Conservation (phyloP, 176 grass and related monocot species). For the Otatea glauca region DNA sequence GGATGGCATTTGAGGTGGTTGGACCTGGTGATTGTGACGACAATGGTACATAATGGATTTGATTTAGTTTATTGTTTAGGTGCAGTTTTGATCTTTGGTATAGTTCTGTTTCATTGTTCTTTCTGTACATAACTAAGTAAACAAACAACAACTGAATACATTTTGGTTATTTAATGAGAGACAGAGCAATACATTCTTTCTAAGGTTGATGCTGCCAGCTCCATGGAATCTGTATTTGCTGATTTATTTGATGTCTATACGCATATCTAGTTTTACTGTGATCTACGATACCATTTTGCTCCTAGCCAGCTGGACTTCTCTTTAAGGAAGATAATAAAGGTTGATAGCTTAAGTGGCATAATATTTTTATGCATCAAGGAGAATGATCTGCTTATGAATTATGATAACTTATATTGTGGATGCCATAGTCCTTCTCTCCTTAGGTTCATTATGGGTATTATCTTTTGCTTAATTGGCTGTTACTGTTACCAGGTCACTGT, state of each 20-base stretch:
- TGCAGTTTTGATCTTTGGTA: not conserved
- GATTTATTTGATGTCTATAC: constrained; percentile 14
- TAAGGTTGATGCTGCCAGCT: not conserved
- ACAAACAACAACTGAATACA: not conserved
- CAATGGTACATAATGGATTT: not conserved
- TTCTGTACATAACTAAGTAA: not conserved
- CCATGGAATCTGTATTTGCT: not conserved
- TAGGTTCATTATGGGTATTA: constrained; percentile 19
- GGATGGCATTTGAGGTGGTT: not conserved
- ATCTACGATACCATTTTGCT: not conserved
- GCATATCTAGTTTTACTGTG: not conserved
- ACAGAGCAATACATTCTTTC: not conserved
- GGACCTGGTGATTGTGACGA: not conserved
- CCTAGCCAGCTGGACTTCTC: not conserved
- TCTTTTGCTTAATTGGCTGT: constrained; percentile 29
- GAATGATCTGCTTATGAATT: not conserved
- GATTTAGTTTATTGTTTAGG: not conserved
- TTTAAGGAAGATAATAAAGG: not conserved
- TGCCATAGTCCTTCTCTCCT: not conserved
- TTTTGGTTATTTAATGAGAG: not conserved
- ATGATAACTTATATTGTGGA: constrained; percentile 12
- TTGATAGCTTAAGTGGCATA: not conserved
- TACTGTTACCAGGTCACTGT: constrained; percentile 79
- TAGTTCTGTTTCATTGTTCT: not conserved
- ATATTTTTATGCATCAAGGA: constrained; percentile 9